Base-by-base conservation (phyloP, 1,284 basidiomycete species). In the Cerrena zonata region DNA sequence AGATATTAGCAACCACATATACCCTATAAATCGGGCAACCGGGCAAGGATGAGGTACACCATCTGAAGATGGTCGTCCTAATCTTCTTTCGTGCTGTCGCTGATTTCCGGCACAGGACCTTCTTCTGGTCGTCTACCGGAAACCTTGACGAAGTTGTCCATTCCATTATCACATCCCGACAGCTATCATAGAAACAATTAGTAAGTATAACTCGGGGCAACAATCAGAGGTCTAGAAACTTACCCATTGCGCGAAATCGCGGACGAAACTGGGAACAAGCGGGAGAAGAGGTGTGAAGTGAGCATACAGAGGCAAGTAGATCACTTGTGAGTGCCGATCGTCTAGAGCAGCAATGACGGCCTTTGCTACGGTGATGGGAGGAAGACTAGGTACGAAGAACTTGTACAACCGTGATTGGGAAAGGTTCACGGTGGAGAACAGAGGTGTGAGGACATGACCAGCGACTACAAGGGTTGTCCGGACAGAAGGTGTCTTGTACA, bases 391-490 rank as follows among this genome's bases (percentile, higher is more conserved):
- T 37, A 82, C 75, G 58, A 91, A 74, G 70, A 94, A 94, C 48
- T 75, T 75, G 68, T 79, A 81, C 34, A 84, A 62, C 45, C 69
- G 61, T 47, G 69, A 72, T 38, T 66, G 58, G 1, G 86, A 82
- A 36, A 86, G 69, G 19, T 63, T 65, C 42, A 81, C 69, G 3
- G 73, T 73, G 25, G 79, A 75, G 70, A 94, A 94, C 62, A 95
- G 74, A 2, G 78, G 76, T 1, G 92, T 93, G 47, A 74, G 65
- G 56, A 89, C 74, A 61, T 90, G 85, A 3, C 89, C 88, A 1
- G 93, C 83, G 45, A 84, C 75, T 46, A 94, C 70, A 23, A 94
- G 75, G 1, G 89, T 92, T 2, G 91, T 93, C 25, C 88, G 84
- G 66, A 96, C 80, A 37, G 71, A 65, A 0, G 86, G 88, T 21